Evolutionary conservation across 164 flowering plant genomes (phyloP).

Genomic region (Sextonia rubra): DNA sequence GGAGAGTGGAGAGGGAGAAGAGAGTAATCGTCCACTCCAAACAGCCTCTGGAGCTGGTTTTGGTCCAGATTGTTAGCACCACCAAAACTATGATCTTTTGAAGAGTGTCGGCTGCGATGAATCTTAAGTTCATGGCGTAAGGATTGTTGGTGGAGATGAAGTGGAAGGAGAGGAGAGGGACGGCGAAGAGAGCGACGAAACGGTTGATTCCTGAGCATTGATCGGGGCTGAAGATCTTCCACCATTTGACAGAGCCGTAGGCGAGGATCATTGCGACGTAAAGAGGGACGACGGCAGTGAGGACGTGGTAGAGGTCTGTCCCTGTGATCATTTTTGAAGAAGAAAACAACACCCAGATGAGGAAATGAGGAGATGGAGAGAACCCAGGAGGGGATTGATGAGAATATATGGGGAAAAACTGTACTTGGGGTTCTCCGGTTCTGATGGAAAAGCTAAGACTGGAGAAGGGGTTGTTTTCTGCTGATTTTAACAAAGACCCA

Average conservation of each 20-base stretch:
- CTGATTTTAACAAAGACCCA: no score
- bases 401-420: no score
- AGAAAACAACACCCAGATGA: conserved; percentile 18
- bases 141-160: conserved; percentile 88
- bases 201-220: conserved; percentile 96
- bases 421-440: no score
- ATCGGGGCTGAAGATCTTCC: conserved; percentile 89
- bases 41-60: conserved; percentile 45
- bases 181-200: conserved; percentile 85
- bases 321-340: conserved; percentile 44
- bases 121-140: conserved; percentile 72
- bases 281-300: conserved; percentile 78
- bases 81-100: conserved; percentile 60
- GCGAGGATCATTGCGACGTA: conserved; percentile 92
- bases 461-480: no score
- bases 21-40: conserved; percentile 83
- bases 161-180: conserved; percentile 87
- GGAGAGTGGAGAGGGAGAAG: conserved; percentile 80
- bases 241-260: conserved; percentile 93
- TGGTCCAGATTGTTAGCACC: conserved; percentile 56
- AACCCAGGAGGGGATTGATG: no score
- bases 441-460: no score
- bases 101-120: conserved; percentile 85
- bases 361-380: no score
- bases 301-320: conserved; percentile 50